Evolutionary conservation across 331 rosid genomes (phyloP).

Genomic region (Malus hybrid): DNA sequence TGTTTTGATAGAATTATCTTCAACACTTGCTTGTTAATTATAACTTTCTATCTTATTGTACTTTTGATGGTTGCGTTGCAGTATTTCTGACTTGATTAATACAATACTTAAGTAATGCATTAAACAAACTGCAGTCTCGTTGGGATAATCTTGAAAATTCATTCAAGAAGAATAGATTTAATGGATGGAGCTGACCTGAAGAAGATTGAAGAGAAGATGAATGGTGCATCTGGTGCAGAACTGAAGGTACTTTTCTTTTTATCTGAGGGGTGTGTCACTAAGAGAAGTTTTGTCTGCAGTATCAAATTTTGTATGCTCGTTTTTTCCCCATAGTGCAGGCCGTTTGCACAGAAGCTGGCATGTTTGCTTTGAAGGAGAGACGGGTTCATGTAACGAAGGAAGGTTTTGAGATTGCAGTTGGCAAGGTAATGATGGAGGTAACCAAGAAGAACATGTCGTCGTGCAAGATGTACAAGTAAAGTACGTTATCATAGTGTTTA

Average conservation of each 20-base stretch:
- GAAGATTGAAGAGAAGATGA: conserved; percentile 95
- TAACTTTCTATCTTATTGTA: too few relatives aligned
- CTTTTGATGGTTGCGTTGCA: too few relatives aligned
- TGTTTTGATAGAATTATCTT: neutral
- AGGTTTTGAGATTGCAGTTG: conserved; percentile 97
- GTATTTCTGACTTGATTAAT: neutral
- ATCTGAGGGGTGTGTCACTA: neutral
- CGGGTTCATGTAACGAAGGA: conserved; percentile 90
- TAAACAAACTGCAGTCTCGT: conserved; percentile 55
- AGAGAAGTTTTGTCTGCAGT: neutral
- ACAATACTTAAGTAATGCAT: neutral
- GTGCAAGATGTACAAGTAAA: conserved; percentile 60
- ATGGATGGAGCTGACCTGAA: conserved; percentile 98
- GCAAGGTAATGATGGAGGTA: conserved; percentile 96
- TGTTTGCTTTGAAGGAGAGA: conserved; percentile 94
- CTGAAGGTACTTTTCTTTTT: conserved; percentile 55
- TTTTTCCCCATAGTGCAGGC: conserved; percentile 36
- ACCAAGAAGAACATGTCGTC: conserved; percentile 84
- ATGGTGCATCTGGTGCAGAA: conserved; percentile 98
- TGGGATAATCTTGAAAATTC: conserved; percentile 84
- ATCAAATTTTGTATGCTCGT: neutral
- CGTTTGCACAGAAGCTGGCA: conserved; percentile 96
- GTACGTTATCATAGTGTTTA: neutral
- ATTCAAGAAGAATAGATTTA: conserved; percentile 93
- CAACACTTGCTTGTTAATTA: too few relatives aligned